Percentiles rank a stretch among this genome's conserved stretches.
phyloP scores from a whole-genome alignment of 352 stramenopile genomes.

The Phytophthora colocasiae region DNA sequence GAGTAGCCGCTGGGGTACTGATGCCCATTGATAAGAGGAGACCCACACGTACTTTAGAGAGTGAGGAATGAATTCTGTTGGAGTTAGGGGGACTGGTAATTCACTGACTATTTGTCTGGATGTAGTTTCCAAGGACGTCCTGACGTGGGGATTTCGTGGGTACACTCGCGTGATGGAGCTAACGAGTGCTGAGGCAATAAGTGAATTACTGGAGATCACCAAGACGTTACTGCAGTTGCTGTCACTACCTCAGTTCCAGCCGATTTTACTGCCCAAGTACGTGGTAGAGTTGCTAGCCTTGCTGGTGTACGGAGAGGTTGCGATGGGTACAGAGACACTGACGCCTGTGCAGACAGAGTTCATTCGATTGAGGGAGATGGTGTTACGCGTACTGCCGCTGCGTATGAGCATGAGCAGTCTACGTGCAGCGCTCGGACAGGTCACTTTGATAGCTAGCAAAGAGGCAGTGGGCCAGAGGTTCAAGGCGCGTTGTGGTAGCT shows the following conservation, averaged over 20 bases:
- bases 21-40: constrained; percentile 67
- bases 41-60: constrained; percentile 81
- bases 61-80: constrained; percentile 44
- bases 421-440: constrained; percentile 68
- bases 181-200: constrained; percentile 14
- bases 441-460: constrained; percentile 19
- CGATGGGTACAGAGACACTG: constrained; percentile 20
- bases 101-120: constrained; percentile 10
- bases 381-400: constrained; percentile 66
- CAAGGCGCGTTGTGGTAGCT: constrained; percentile 64
- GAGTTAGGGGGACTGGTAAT: neutral
- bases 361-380: constrained; percentile 40
- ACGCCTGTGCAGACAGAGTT: constrained; percentile 42
- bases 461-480: constrained; percentile 46
- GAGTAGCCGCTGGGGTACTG: constrained; percentile 59
- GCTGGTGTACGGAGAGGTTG: constrained; percentile 62
- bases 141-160: constrained; percentile 50
- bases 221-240: constrained; percentile 66
- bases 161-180: constrained; percentile 23
- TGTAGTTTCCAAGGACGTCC: constrained; percentile 63
- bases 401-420: constrained; percentile 81
- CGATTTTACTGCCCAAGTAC: constrained; percentile 85
- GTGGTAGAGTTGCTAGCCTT: constrained; percentile 74
- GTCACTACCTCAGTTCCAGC: constrained; percentile 75
- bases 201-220: constrained; percentile 53